Evolutionary conservation across 179 eudicot species (phyloP), one percentile per base, ranked within the genome.

Genomic region (Actinidia chinensis): DNA sequence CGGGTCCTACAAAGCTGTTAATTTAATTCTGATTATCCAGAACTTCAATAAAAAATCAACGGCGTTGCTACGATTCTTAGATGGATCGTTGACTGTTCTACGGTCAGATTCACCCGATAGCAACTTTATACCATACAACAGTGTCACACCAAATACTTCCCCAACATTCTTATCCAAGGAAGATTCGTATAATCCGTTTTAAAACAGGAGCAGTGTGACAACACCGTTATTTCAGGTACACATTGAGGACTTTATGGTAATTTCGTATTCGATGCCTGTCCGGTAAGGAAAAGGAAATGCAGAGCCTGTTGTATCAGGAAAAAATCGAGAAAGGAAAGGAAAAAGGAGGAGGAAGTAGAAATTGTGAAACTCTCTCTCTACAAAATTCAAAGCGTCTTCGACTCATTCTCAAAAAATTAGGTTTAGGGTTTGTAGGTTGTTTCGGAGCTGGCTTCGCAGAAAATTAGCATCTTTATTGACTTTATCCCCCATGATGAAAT

Each of bases 321-420:
- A 20, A 55, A 20, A 55, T n/a, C 65, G 33, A 23, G 64, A 13
- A 20, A n/a, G n/a, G 56, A 28, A 15, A 23, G 1, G 17, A 44
- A 11, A 50, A 6, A 18, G 61, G 6, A 20, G 17, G 4, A 36
- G 23, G 71, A 66, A 66, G 73, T 52, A 66, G 44, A 18, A 74
- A 44, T 40, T 52, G 33, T 42, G 68, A 44, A 59, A 23, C 66
- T 61, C 70, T n/a, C 73, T 50, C 63, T 76, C 48, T 33, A 43
- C 40, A 43, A 77, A 66, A 52, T 76, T 40, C 52, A 50, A 65
- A 65, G 73, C 73, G 64, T 76, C 64, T 76, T 65, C 20, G 40
- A 76, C 44, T 48, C 60, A 50, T 64, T 76, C 71, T 66, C 64
- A 1, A 7, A 51, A 66, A n/a, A 13, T 66, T 65, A 63, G 15